Evolutionary conservation across 805 yeast genomes (phyloP).

Genomic region (Phaffomyces thermotolerans): DNA sequence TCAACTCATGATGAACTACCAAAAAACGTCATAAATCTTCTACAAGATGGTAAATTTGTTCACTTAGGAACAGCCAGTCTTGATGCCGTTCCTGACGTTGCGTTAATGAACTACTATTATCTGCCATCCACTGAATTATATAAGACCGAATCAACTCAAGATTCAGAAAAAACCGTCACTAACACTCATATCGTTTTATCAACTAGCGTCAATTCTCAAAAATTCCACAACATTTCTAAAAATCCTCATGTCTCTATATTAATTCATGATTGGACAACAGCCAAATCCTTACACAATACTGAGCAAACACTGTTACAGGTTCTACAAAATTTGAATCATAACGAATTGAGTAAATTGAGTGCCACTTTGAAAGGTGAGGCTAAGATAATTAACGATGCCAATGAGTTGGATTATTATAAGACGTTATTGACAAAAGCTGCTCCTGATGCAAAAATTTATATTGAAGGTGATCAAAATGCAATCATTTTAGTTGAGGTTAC

Average conservation of each 20-base stretch:
- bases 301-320: slow-evolving; percentile 44
- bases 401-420: slow-evolving; percentile 54
- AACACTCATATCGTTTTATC: slow-evolving; percentile 60
- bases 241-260: slow-evolving; percentile 79
- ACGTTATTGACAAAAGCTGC: slow-evolving; percentile 52
- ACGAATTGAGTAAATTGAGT: slow-evolving; percentile 71
- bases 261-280: slow-evolving; percentile 86
- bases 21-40: slow-evolving; percentile 33
- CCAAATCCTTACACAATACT: slow-evolving; percentile 33
- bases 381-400: slow-evolving; percentile 39
- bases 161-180: slow-evolving; percentile 23
- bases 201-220: slow-evolving; percentile 64
- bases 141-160: slow-evolving; percentile 16
- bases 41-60: slow-evolving; percentile 59
- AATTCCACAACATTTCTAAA: slow-evolving; percentile 56
- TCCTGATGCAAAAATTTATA: slow-evolving; percentile 65
- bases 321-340: slow-evolving; percentile 69
- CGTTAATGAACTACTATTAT: slow-evolving; percentile 86
- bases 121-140: slow-evolving; percentile 34
- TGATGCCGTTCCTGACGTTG: slow-evolving; percentile 69
- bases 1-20: slow-evolving; percentile 27
- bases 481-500: slow-evolving; percentile 58
- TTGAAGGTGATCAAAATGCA: slow-evolving; percentile 55
- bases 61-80: slow-evolving; percentile 75
- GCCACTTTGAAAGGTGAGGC: slow-evolving; percentile 78